phyloP scores from a whole-genome alignment of 139 green algal genomes.

The Chlorella sp. region DNA sequence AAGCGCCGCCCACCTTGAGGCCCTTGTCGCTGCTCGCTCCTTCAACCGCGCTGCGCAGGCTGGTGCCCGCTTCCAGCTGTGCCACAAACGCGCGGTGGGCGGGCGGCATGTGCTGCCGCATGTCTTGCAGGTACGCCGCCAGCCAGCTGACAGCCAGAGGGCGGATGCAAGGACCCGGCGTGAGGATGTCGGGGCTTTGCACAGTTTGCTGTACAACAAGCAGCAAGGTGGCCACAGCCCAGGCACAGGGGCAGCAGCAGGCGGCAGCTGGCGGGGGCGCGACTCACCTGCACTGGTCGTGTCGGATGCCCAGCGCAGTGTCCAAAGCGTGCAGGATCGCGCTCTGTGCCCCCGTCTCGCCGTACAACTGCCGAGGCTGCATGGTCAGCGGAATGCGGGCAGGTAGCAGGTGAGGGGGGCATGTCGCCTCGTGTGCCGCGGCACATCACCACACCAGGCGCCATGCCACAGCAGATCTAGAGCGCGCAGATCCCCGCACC shows the following conservation, averaged over 20 bases:
- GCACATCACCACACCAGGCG: no score
- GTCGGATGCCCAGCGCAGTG: conserved; percentile 18
- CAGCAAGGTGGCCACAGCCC: no score
- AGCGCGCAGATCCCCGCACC: no score
- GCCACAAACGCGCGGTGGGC: conserved; percentile 9
- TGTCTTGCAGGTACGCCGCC: background rate
- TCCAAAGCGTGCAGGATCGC: conserved; percentile 4
- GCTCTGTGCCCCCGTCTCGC: conserved; percentile 16
- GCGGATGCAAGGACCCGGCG: no score
- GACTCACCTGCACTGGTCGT: background rate
- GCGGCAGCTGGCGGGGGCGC: no score
- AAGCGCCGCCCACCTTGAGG: background rate
- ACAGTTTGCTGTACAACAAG: no score
- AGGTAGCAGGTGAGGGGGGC: background rate
- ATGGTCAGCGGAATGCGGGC: background rate
- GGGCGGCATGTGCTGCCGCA: conserved; percentile 14
- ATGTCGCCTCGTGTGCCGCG: no score
- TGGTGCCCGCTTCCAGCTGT: background rate
- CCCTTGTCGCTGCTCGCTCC: background rate
- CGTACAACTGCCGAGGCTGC: conserved; percentile 13
- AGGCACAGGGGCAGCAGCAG: no score
- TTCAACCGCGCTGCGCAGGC: background rate
- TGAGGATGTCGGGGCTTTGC: no score
- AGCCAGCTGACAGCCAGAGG: conserved; percentile 3
- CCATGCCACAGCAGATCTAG: no score